These are phyloP conservation scores for Pyrenochaeta sp. DNA, from an alignment of 2,329 filamentous ascomycete species.

Conservation along the genomic window DNA sequence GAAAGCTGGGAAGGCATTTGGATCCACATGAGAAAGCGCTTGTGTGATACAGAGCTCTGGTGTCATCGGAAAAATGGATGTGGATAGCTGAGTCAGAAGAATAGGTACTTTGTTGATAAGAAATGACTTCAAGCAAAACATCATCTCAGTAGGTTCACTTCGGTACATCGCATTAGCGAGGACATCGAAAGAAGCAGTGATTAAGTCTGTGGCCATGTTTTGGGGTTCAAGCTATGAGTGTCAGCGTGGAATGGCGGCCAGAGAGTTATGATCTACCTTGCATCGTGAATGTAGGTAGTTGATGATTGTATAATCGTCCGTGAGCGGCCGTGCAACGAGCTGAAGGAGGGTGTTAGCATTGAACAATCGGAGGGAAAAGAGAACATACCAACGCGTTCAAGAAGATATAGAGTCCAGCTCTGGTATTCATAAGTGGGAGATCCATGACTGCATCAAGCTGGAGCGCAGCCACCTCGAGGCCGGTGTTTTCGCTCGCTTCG, in stretches of 20 bases:
- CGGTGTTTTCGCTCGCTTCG: slow-evolving; percentile 48
- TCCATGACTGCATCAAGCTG: slow-evolving; percentile 68
- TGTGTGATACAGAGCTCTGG: slow-evolving; percentile 72
- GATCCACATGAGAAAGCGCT: slow-evolving; percentile 69
- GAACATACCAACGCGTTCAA: slow-evolving; percentile 80
- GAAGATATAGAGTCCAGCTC: slow-evolving; percentile 85
- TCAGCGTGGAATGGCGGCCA: slow-evolving; percentile 34
- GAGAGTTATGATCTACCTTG: slow-evolving; percentile 62
- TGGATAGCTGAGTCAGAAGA: slow-evolving; percentile 66
- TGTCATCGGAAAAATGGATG: slow-evolving; percentile 66
- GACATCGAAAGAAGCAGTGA: slow-evolving; percentile 88
- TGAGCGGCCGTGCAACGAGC: slow-evolving; percentile 81
- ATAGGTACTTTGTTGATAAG: slow-evolving; percentile 77
- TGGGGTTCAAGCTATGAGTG: slow-evolving; percentile 73
- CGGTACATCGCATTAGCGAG: slow-evolving; percentile 86
- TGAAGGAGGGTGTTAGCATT: slow-evolving; percentile 55
- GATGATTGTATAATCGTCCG: slow-evolving; percentile 81
- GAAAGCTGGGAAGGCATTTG: slow-evolving; percentile 69
- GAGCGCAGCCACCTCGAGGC: slow-evolving; percentile 54
- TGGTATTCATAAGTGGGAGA: slow-evolving; percentile 75
- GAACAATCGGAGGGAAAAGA: slow-evolving; percentile 53
- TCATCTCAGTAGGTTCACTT: slow-evolving; percentile 65
- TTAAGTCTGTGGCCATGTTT: slow-evolving; percentile 79
- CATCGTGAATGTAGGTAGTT: slow-evolving; percentile 87
- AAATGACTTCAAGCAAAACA: slow-evolving; percentile 84